A percentile compares a stretch with the other conserved stretches of the same genome.
phyloP scores from a whole-genome alignment of 2,329 filamentous ascomycete species.

The Monosporascus sp. region DNA sequence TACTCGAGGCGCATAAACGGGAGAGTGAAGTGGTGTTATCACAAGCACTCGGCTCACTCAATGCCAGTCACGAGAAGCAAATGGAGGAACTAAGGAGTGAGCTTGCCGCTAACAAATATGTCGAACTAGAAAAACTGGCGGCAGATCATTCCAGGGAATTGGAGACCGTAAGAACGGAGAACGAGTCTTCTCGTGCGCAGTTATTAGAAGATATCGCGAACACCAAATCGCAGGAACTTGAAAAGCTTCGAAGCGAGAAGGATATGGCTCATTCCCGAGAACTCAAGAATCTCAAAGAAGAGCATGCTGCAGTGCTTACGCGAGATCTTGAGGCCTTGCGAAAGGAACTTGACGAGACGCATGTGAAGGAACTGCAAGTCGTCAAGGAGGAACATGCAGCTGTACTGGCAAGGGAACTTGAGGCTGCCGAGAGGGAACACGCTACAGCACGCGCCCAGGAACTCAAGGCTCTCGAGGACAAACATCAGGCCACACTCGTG shows the following conservation, averaged over 20 bases:
- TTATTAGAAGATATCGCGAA: constrained; percentile 9
- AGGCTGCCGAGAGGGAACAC: not conserved
- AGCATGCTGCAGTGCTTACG: not conserved
- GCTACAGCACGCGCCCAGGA: not conserved
- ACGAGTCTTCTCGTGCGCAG: constrained; percentile 14
- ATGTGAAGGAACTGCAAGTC: constrained; percentile 12
- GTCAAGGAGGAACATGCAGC: constrained; percentile 16
- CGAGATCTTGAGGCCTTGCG: not conserved
- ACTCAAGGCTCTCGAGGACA: constrained; percentile 5
- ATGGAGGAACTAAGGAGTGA: constrained; percentile 21
- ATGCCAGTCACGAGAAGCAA: constrained; percentile 21
- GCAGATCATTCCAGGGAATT: constrained; percentile 19
- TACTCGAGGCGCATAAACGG: constrained; percentile 26
- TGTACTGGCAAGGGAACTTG: constrained; percentile 11
- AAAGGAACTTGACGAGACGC: constrained; percentile 1
- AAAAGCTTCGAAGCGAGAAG: constrained; percentile 11
- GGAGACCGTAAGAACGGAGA: constrained; percentile 14
- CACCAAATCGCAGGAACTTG: constrained; percentile 15
- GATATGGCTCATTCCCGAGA: not conserved
- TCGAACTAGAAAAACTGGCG: constrained; percentile 17
- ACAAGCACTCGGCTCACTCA: constrained; percentile 22
- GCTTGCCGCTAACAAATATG: constrained; percentile 14
- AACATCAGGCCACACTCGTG: not conserved
- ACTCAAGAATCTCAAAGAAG: not conserved
- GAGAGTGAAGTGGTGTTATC: constrained; percentile 19